Percentiles rank a stretch among this genome's conserved stretches.
Conservation (phyloP, 2,329 filamentous ascomycete genomes). For the Colletotrichum theobromicola region DNA sequence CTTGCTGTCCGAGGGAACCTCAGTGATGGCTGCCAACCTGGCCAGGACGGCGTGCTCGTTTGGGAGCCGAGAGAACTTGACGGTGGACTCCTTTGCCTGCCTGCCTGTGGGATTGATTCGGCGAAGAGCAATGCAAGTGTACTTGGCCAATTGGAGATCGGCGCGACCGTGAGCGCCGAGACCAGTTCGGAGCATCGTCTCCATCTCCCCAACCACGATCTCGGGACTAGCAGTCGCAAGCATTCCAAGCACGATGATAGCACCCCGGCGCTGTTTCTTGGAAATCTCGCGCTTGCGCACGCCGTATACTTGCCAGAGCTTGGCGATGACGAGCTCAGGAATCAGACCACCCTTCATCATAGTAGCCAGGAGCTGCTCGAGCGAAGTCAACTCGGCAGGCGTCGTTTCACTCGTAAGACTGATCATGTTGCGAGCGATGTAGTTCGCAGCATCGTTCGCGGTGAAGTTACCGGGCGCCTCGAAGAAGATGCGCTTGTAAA, state of each 20-base stretch:
- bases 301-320: constrained; percentile 97
- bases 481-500: constrained; percentile 95
- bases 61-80: constrained; percentile 77
- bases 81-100: constrained; percentile 73
- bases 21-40: constrained; percentile 82
- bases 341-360: constrained; percentile 97
- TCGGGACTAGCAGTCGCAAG: constrained; percentile 90
- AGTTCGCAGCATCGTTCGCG: constrained; percentile 90
- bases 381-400: constrained; percentile 90
- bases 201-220: constrained; percentile 93
- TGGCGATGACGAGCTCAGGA: constrained; percentile 83
- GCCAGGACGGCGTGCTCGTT: constrained; percentile 91
- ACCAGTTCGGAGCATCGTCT: constrained; percentile 90
- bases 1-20: constrained; percentile 86
- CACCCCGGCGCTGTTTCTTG: constrained; percentile 84
- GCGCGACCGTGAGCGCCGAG: constrained; percentile 79
- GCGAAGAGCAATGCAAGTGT: constrained; percentile 90
- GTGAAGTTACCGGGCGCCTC: constrained; percentile 90
- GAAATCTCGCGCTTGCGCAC: constrained; percentile 94
- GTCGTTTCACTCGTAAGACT: constrained; percentile 96
- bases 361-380: constrained; percentile 92
- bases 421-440: constrained; percentile 98
- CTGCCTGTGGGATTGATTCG: constrained; percentile 88
- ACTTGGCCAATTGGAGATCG: constrained; percentile 90
- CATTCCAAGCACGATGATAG: constrained; percentile 98